These are phyloP conservation scores for Fragaria ananassa DNA, from an alignment of 306 rosid genomes.

Conservation along the genomic window DNA sequence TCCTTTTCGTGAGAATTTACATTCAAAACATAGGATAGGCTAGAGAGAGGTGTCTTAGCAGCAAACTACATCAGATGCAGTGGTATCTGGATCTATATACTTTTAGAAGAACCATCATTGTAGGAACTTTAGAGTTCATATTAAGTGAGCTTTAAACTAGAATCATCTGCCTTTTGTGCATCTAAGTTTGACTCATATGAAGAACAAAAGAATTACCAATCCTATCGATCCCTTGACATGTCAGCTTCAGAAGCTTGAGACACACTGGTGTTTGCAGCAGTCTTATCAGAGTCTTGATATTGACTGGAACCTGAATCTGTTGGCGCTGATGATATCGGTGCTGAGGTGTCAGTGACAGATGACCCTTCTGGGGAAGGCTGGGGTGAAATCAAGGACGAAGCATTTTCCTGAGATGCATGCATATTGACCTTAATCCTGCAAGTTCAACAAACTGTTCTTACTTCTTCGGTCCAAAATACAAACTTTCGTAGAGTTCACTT, in stretches of 20 bases:
- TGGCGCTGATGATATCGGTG: neutral
- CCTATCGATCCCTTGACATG: constrained; percentile 28
- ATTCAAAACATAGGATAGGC: neutral
- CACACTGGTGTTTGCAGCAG: constrained; percentile 28
- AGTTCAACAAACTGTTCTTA: constrained; percentile 13
- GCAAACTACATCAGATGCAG: neutral
- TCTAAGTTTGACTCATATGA: constrained; percentile 23
- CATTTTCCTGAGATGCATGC: constrained; percentile 68
- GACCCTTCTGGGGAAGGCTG: constrained; percentile 34
- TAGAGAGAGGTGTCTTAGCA: neutral
- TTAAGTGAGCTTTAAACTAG: constrained; percentile 9
- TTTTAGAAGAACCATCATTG: constrained; percentile 18
- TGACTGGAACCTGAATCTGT: neutral
- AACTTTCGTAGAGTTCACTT: constrained; percentile 1
- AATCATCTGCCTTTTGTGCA: constrained; percentile 26
- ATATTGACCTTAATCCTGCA: constrained; percentile 93
- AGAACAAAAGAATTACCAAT: constrained; percentile 11
- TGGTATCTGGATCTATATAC: constrained; percentile 22
- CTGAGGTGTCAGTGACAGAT: constrained; percentile 8
- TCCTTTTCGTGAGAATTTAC: neutral
- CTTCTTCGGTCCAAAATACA: neutral
- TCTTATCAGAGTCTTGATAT: neutral
- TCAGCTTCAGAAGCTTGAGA: constrained; percentile 41
- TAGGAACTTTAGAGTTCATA: neutral
- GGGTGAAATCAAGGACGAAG: constrained; percentile 26